Base-by-base conservation (phyloP, 192 early-diverging fungal species). In the Coemansia sp. region DNA sequence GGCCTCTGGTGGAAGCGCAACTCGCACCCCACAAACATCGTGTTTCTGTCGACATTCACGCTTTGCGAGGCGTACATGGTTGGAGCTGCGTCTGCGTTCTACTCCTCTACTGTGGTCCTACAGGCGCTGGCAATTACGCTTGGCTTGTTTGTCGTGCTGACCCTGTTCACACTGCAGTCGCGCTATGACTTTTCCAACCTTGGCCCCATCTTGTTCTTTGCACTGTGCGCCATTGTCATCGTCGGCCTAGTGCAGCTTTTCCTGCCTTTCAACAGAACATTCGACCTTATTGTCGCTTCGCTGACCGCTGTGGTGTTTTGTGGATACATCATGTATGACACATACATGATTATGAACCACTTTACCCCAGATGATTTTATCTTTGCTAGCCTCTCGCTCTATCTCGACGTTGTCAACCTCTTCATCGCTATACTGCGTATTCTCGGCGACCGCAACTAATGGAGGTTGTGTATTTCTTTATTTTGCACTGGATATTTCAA, bases 321-420 rank as follows among this genome's bases (percentile, higher is more conserved):
- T 59, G 89, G 88, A 14, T 93, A 89, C 81, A 89, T 93, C 60
- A 69, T 91, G 45, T 89, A 85, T 53, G 91, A 93, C 70, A 93
- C 91, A 3, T 84, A 86, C 49, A 69, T 79, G 66, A 83, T 93
- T 25, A 88, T 91, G 76, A 79, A 85, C 65, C 76, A 85, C n/a
- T 65, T 88, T 23, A 85, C 82, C 17, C 87, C 87, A n/a, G 91
- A 93, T 54, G 89, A 91, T 38, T 91, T 89, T 55, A 85, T 92
- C 17, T 57, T 85, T 48, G 89, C 86, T 23, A 74, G 86, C 33
- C 61, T 88, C 35, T 80, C 79, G 38, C 76, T 93, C 50, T 93
- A 93, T 63, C 75, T 93, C 40, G 91, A 93, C 65, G 70, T 93
- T 29, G 65, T 93, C 68, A 93, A 93, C 62, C 75, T 93, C 57